Percentiles rank a stretch among this genome's conserved stretches.
Evolutionary conservation across 345 rosid genomes (phyloP).

Genomic region (Populus pruinosa): DNA sequence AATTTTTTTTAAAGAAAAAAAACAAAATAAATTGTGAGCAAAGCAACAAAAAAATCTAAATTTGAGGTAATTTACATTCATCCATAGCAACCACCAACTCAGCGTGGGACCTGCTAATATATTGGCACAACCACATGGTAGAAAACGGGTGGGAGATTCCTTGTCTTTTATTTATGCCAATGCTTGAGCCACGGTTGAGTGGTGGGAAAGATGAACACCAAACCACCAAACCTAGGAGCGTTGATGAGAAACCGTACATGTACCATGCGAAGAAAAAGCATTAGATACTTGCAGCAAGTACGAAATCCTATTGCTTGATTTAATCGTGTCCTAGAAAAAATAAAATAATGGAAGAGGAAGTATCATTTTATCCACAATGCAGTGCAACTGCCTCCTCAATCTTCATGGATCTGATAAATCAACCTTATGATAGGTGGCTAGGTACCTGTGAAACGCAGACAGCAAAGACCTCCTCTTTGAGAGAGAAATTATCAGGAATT

Average conservation of each 20-base stretch:
- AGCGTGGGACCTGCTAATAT: neutral
- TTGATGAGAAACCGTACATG: no score
- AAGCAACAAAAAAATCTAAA: no score
- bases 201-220: neutral
- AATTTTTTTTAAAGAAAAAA: no score
- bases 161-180: no score
- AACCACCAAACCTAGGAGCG: no score
- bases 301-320: neutral
- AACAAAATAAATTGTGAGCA: no score
- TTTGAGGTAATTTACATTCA: neutral
- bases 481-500: neutral
- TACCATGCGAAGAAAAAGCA: neutral
- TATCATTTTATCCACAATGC: neutral
- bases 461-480: neutral
- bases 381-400: neutral
- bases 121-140: neutral
- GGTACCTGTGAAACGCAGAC: neutral
- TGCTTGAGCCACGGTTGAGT: neutral
- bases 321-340: neutral
- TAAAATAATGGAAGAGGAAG: neutral
- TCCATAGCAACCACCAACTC: neutral
- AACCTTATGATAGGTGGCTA: neutral
- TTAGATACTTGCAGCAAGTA: neutral
- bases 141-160: neutral
- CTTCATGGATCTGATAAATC: neutral